Evolutionary conservation across 129 eudicot genomes (phyloP).

Genomic region (Kitagawia praeruptora): DNA sequence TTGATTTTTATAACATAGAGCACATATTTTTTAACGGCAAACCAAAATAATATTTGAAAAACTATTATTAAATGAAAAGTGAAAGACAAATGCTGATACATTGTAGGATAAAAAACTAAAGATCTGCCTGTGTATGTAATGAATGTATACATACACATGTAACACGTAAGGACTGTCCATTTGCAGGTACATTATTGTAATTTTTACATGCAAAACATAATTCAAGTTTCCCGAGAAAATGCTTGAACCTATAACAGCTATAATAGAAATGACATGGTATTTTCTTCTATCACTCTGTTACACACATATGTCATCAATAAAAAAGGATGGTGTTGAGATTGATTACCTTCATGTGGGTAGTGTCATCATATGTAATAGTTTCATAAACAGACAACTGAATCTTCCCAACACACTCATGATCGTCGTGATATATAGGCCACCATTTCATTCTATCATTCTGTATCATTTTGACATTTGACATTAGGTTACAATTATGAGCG

Average conservation of each 20-base stretch:
- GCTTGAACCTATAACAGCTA: not conserved
- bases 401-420: conserved; percentile 81
- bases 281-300: not conserved
- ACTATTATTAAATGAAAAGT: not conserved
- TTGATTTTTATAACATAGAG: not conserved
- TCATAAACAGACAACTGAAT: conserved; percentile 60
- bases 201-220: not conserved
- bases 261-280: not conserved
- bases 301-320: not conserved
- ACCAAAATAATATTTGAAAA: not conserved
- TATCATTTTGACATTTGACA: not conserved
- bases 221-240: not conserved
- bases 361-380: conserved; percentile 56
- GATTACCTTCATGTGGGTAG: conserved; percentile 58
- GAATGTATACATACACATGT: not conserved
- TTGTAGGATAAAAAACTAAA: not conserved
- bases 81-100: not conserved
- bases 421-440: conserved; percentile 82
- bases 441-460: conserved; percentile 78
- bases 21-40: not conserved
- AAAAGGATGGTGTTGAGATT: not conserved
- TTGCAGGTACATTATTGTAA: not conserved
- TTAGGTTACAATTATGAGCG: not conserved
- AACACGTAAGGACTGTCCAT: not conserved
- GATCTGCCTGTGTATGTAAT: not conserved